Evolutionary conservation across 2,329 filamentous ascomycete species (phyloP), one percentile per base, ranked within the genome.

Genomic region (Venturia pyrina): DNA sequence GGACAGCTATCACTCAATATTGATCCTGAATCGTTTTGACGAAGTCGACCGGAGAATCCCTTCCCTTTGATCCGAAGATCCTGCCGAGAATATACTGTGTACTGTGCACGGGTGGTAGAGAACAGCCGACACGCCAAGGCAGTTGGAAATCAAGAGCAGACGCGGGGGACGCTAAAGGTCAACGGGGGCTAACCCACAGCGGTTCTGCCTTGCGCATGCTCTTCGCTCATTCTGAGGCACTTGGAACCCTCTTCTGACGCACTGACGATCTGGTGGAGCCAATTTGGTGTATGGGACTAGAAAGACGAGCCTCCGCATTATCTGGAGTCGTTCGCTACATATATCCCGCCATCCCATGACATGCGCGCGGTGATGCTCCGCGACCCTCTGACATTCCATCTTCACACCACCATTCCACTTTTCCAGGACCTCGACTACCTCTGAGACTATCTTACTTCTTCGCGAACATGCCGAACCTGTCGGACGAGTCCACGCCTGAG

Each of bases 291-390:
- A 34, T 37, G 13, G 28, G 24, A 59, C 53, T 59, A 19, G 50
- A 56, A 17, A 56, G 50, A 34, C 50, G 15, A 59, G 53, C 53
- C 53, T 59, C 53, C 53, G 53, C 53, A 59, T 59, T 59, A 40
- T 34, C 15, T 59, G 53, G 15, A n/a, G 4, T 37, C 24, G 28
- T 59, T 59, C 53, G 41, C 48, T 66, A 66, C 64, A 43, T 62
- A 66, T 66, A 66, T 62, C 34, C 34, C 41, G 41, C 43, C 56
- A 7, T 48, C 46, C 64, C 64, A 41, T 66, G 57, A 40, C 41
- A n/a, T 53, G n/a, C 64, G 64, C 64, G 64, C 50, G 10, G 56
- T n/a, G 19, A 41, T 40, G 32, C 6, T 34, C n/a, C 7, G 63
- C 32, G 62, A 48, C n/a, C 63, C 48, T 43, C 32, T 59, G 41